Evolutionary conservation across 768 basidiomycete genomes (phyloP).

Genomic region (Xanthoconium stramineum): DNA sequence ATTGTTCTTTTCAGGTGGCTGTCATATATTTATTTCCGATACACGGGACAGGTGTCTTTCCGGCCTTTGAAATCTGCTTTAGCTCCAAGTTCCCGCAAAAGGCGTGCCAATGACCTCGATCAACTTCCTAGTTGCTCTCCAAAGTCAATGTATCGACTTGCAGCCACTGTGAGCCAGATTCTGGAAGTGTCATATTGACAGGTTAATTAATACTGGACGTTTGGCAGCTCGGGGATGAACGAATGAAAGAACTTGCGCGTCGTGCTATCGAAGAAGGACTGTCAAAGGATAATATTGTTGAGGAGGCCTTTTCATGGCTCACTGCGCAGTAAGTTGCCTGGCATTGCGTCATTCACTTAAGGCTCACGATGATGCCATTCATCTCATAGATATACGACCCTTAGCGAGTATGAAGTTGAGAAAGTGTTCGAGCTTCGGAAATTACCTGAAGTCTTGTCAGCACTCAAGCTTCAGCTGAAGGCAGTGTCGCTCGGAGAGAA

Average conservation of each 20-base stretch:
- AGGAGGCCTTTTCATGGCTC: slow-evolving; percentile 31
- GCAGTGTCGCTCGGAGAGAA: slow-evolving; percentile 24
- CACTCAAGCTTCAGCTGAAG: slow-evolving; percentile 23
- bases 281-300: slow-evolving; percentile 26
- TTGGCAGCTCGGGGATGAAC: slow-evolving; percentile 24
- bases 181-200: background rate
- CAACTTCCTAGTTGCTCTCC: slow-evolving; percentile 27
- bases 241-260: slow-evolving; percentile 23
- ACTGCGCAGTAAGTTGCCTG: slow-evolving; percentile 27
- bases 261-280: slow-evolving; percentile 23
- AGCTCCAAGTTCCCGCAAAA: background rate
- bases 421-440: slow-evolving; percentile 20
- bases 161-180: slow-evolving; percentile 19
- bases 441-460: slow-evolving; percentile 18
- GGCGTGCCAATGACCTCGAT: background rate
- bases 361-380: background rate
- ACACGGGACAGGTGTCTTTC: slow-evolving; percentile 30
- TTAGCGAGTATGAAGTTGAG: slow-evolving; percentile 17
- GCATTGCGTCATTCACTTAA: background rate
- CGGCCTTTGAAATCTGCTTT: slow-evolving; percentile 20
- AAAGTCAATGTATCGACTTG: slow-evolving; percentile 39
- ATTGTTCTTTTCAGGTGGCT: slow-evolving; percentile 18
- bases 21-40: slow-evolving; percentile 29
- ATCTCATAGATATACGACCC: slow-evolving; percentile 12
- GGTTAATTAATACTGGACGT: background rate